Evolutionary conservation across 2,329 filamentous ascomycete species (phyloP).

Genomic region (Plectosphaerella sp.): DNA sequence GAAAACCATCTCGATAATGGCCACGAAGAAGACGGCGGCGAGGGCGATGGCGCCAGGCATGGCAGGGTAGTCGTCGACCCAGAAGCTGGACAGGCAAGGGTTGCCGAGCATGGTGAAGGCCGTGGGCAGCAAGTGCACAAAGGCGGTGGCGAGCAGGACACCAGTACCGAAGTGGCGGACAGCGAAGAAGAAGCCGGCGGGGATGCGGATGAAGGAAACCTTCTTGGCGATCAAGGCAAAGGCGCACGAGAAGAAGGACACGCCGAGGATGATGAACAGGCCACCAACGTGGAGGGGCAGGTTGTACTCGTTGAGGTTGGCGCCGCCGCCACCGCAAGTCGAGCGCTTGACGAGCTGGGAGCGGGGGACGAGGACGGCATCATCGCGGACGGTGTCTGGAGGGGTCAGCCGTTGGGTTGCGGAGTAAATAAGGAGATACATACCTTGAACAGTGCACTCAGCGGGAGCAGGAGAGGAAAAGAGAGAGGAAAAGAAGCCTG

Average conservation of each 20-base stretch:
- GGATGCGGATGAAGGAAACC: conserved; percentile 49
- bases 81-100: conserved; percentile 68
- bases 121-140: conserved; percentile 69
- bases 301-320: conserved; percentile 41
- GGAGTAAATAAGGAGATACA: background rate
- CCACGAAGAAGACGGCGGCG: conserved; percentile 72
- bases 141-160: conserved; percentile 70
- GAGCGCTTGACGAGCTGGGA: conserved; percentile 6
- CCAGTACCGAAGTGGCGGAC: conserved; percentile 73
- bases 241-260: conserved; percentile 42
- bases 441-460: background rate
- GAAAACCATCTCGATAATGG: conserved; percentile 72
- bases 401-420: background rate
- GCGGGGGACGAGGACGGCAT: conserved; percentile 2
- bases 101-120: conserved; percentile 60
- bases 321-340: conserved; percentile 21
- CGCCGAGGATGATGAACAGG: conserved; percentile 43
- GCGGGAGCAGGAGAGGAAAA: background rate
- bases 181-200: conserved; percentile 49
- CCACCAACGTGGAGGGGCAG: conserved; percentile 54
- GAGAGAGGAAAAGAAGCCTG: conserved; percentile 3
- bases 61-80: conserved; percentile 69
- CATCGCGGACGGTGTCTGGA: background rate
- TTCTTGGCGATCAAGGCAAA: conserved; percentile 52
- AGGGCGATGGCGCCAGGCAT: conserved; percentile 80